These are phyloP conservation scores for Clavariopsis aquatica DNA, from an alignment of 495 filamentous ascomycete species.

Conservation along the genomic window DNA sequence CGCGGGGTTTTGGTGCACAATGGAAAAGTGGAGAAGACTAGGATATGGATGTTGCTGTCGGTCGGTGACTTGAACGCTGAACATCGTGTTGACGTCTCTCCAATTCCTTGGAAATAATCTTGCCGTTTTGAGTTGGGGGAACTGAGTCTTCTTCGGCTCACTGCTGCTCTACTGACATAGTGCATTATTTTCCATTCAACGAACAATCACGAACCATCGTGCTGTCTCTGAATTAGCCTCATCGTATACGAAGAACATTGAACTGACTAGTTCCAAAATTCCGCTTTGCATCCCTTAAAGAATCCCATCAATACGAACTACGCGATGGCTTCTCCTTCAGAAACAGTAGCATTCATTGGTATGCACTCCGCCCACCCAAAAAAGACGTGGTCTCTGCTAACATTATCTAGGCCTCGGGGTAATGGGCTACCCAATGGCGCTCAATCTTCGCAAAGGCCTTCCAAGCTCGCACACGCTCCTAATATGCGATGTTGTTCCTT, in stretches of 20 bases:
- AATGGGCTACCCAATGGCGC: constrained; percentile 41
- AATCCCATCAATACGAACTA: too few relatives aligned
- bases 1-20: background rate
- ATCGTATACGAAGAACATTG: background rate
- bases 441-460: constrained; percentile 36
- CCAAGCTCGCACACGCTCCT: constrained; percentile 19
- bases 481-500: constrained; percentile 33
- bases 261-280: too few relatives aligned
- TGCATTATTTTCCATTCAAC: background rate
- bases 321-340: constrained; percentile 29
- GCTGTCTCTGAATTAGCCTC: too few relatives aligned
- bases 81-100: too few relatives aligned
- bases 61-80: too few relatives aligned
- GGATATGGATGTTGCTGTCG: background rate
- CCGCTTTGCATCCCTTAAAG: too few relatives aligned
- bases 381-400: background rate
- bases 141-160: background rate
- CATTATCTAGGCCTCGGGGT: constrained; percentile 35
- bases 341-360: constrained; percentile 36
- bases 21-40: background rate
- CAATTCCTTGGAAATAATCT: too few relatives aligned
- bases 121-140: too few relatives aligned
- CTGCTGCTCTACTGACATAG: background rate
- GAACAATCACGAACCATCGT: too few relatives aligned
- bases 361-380: background rate